Evolutionary conservation across 352 stramenopile species (phyloP), one percentile per base, ranked within the genome.

Genomic region (Pythium phragmiticola): DNA sequence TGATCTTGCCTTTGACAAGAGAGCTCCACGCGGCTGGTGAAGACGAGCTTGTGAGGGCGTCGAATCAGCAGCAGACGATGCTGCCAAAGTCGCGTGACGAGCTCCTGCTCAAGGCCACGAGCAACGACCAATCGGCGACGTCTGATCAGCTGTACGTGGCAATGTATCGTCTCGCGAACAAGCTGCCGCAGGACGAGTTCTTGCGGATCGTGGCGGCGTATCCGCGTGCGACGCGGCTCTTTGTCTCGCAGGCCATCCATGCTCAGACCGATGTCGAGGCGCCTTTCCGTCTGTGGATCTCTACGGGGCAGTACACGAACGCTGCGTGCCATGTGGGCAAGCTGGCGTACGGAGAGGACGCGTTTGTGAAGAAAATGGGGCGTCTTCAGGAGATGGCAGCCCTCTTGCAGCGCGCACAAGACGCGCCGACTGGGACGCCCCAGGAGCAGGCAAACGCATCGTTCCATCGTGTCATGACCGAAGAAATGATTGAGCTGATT

Each of bases 401-500:
- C 21, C 61, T 85, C 6, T 57, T 86, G 0, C 61, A 70, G 56
- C 65, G 47, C 4, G 54, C 66, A 0, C 19, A 60, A 28, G 37
- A 13, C 14, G 43, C 14, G 16, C 58, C 42, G 26, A 47, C 26
- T 2, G 52, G 57, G 4, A 54, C 62, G 0, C 3, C 21, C 3
- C 36, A 19, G n/a, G 43, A 60, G 45, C 69, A 72, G 14, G 57
- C 73, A 1, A 30, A 30, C 19, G 65, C 75, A 23, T 80, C 75
- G 36, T 87, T 89, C 47, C 63, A 77, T n/a, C 69, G 68, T 3
- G 71, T 69, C 19, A 85, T 87, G 76, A 79, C 75, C 11, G 63
- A 77, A 45, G 76, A 87, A 19, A 75, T 72, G 67, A 63, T 88
- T 7, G 33, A 69, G 34, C 60, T 89, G 14, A 46, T 88, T 9